Evolutionary conservation across 768 basidiomycete genomes (phyloP).

Genomic region (Cyclocybe cylindracea): DNA sequence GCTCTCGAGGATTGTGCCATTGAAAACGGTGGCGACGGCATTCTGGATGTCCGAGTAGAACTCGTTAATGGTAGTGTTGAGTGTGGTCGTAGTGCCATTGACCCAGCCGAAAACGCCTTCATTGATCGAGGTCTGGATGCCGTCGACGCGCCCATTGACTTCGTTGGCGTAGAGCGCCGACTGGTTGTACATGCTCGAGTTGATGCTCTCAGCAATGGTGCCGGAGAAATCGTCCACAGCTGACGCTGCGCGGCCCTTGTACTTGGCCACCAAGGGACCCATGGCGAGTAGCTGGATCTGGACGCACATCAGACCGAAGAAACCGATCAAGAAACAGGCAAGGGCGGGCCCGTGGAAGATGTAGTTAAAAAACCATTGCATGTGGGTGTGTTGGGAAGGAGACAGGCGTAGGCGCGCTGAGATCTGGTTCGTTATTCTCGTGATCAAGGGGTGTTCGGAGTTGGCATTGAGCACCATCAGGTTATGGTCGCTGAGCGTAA

Average conservation of each 20-base stretch:
- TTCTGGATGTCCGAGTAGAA: constrained; percentile 89
- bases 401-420: constrained; percentile 53
- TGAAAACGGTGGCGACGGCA: constrained; percentile 77
- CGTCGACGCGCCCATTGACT: constrained; percentile 71
- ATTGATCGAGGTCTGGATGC: constrained; percentile 77
- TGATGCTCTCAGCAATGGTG: constrained; percentile 75
- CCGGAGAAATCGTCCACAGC: constrained; percentile 68
- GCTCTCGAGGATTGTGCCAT: constrained; percentile 77
- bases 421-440: constrained; percentile 59
- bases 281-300: constrained; percentile 86
- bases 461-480: constrained; percentile 73
- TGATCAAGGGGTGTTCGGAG: constrained; percentile 72
- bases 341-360: constrained; percentile 90
- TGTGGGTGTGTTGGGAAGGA: constrained; percentile 62
- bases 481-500: constrained; percentile 74
- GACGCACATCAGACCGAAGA: constrained; percentile 85
- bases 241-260: constrained; percentile 58
- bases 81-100: constrained; percentile 81
- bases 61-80: constrained; percentile 82
- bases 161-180: constrained; percentile 75
- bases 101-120: constrained; percentile 94
- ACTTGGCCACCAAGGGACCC: constrained; percentile 69
- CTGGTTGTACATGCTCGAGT: constrained; percentile 81
- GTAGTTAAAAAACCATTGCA: constrained; percentile 90
- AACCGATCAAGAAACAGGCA: constrained; percentile 89